Evolutionary conservation across 371 early-diverging fungal genomes (phyloP).

Genomic region (Agmasoma carcini): DNA sequence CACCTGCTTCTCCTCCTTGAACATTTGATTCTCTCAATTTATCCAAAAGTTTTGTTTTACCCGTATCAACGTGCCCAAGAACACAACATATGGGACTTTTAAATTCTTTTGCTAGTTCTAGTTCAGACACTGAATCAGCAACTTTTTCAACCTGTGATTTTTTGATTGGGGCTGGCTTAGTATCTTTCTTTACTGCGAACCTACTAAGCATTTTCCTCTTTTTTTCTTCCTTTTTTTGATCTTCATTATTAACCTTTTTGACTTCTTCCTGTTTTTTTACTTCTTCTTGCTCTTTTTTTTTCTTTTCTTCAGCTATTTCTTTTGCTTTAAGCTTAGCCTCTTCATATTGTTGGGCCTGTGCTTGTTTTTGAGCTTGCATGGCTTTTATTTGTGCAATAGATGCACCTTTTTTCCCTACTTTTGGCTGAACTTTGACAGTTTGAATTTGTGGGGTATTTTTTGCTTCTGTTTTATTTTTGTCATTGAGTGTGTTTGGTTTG

Average conservation of each 20-base stretch:
- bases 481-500: neutral
- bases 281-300: constrained; percentile 39
- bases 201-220: neutral
- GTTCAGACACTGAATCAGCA: constrained; percentile 61
- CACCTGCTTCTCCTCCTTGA: constrained; percentile 98
- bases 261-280: constrained; percentile 30
- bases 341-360: constrained; percentile 10
- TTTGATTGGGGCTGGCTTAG: neutral
- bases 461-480: neutral
- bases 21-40: constrained; percentile 98
- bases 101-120: constrained; percentile 67
- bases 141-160: neutral
- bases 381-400: constrained; percentile 32
- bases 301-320: constrained; percentile 51
- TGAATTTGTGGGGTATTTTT: neutral
- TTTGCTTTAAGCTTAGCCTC: constrained; percentile 31
- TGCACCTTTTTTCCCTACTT: constrained; percentile 3
- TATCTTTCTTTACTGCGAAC: neutral
- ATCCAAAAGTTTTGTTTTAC: constrained; percentile 94
- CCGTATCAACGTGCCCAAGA: constrained; percentile 98
- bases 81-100: constrained; percentile 97
- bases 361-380: constrained; percentile 18
- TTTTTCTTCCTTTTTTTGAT: constrained; percentile 13
- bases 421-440: neutral
- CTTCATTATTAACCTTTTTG: constrained; percentile 27